Conservation (phyloP, 1,284 basidiomycete genomes). For the Boletellus sp. region DNA sequence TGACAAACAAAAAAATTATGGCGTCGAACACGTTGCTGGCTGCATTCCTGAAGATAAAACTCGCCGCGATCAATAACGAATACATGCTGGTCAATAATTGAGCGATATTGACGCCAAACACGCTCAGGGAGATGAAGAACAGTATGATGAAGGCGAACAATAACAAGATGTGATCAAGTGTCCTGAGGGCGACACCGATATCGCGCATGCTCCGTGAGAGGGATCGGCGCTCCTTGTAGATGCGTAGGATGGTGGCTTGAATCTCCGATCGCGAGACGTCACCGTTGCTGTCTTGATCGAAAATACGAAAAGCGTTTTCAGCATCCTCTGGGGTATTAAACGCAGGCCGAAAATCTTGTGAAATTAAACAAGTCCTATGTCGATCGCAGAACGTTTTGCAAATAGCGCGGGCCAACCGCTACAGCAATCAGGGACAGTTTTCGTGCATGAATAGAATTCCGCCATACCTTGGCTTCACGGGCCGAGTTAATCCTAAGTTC, state of each 20-base stretch:
- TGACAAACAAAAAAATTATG: constrained; percentile 76
- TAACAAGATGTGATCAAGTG: constrained; percentile 59
- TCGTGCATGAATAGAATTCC: constrained; percentile 3
- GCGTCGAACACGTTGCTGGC: constrained; percentile 70
- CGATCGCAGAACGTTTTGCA: constrained; percentile 60
- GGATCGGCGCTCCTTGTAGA: constrained; percentile 75
- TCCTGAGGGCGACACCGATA: constrained; percentile 59
- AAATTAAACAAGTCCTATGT: constrained; percentile 56
- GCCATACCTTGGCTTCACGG: constrained; percentile 60
- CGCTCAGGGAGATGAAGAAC: constrained; percentile 69
- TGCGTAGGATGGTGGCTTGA: constrained; percentile 64
- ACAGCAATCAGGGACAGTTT: neutral
- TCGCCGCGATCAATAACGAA: constrained; percentile 61
- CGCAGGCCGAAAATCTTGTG: constrained; percentile 68
- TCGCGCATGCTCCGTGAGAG: constrained; percentile 71
- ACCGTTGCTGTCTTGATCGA: constrained; percentile 74
- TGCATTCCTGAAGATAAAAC: constrained; percentile 73
- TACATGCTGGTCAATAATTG: constrained; percentile 66
- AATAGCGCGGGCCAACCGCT: constrained; percentile 68
- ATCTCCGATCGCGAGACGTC: constrained; percentile 77
- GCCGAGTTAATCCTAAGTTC: constrained; percentile 50
- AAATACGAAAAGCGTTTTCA: constrained; percentile 67
- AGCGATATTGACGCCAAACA: constrained; percentile 63
- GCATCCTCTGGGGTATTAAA: constrained; percentile 58
- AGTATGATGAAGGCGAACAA: constrained; percentile 59